Conservation (phyloP, 306 rosid genomes). For the Begonia loranthoides region DNA sequence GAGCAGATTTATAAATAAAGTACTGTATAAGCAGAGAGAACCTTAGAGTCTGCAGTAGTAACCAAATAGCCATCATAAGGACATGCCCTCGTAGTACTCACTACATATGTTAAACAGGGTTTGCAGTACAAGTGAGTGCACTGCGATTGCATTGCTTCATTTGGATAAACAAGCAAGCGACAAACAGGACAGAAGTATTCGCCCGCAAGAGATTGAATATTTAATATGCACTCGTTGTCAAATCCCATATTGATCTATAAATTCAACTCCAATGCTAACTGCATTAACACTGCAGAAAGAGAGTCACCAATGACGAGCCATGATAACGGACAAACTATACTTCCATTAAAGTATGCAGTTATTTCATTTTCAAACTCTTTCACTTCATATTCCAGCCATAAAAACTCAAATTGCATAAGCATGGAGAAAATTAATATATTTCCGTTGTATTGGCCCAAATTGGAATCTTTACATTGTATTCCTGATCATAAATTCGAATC, state of each 20-base stretch:
- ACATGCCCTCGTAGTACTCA: conserved; percentile 78
- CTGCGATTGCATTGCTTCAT: conserved; percentile 87
- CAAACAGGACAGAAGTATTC: conserved; percentile 98
- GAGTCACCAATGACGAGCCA: no score
- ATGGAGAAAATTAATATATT: no score
- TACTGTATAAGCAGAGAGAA: conserved; percentile 6
- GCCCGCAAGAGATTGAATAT: conserved; percentile 92
- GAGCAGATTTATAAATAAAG: background rate
- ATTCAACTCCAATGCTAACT: conserved; percentile 27
- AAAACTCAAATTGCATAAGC: no score
- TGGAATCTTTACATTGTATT: no score
- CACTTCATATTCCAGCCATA: no score
- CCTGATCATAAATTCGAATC: no score
- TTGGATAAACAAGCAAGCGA: conserved; percentile 82
- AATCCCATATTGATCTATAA: conserved; percentile 55
- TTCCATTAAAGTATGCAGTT: no score
- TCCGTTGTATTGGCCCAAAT: no score
- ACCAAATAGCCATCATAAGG: conserved; percentile 97
- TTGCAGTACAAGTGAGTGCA: conserved; percentile 96
- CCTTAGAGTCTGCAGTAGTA: conserved; percentile 92
- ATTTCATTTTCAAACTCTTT: no score
- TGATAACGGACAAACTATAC: no score
- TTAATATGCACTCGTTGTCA: conserved; percentile 91
- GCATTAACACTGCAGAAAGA: conserved; percentile 11
- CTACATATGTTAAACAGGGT: conserved; percentile 73